These are phyloP conservation scores for Coelastrella sp. DNA, from an alignment of 139 green algal genomes.

Conservation along the genomic window DNA sequence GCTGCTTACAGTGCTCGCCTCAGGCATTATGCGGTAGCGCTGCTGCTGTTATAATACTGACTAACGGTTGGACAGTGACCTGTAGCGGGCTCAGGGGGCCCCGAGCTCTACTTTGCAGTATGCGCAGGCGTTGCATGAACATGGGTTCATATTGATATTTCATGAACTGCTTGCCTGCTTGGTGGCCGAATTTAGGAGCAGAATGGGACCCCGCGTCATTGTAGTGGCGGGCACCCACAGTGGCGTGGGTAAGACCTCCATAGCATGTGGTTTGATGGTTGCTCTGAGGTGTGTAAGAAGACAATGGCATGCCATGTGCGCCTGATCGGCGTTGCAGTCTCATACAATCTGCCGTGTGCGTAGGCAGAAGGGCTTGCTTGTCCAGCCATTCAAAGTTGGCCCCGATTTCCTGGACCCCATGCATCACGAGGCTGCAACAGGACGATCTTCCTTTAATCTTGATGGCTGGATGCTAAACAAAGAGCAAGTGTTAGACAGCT, in stretches of 20 bases:
- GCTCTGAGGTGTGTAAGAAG: constrained; percentile 63
- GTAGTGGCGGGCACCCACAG: constrained; percentile 80
- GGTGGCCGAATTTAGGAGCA: background rate
- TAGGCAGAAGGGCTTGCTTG: constrained; percentile 46
- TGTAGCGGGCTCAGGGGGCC: no score
- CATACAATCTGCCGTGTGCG: background rate
- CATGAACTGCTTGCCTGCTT: background rate
- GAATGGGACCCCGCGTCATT: constrained; percentile 41
- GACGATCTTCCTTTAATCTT: constrained; percentile 81
- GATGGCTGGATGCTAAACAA: constrained; percentile 85
- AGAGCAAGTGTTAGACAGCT: constrained; percentile 17
- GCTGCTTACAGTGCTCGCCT: no score
- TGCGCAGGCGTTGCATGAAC: no score
- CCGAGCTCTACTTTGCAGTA: no score
- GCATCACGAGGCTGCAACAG: constrained; percentile 68
- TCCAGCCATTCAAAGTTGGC: constrained; percentile 45
- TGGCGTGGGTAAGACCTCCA: constrained; percentile 86
- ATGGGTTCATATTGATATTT: no score
- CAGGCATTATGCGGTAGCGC: no score
- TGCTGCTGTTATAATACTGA: no score
- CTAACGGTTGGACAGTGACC: no score
- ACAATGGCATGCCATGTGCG: background rate
- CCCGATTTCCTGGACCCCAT: constrained; percentile 48
- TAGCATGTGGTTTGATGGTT: constrained; percentile 77
- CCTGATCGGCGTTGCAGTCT: background rate